These are phyloP conservation scores for Herpomyces periplanetae DNA, from an alignment of 2,329 filamentous ascomycete species.

Conservation along the genomic window DNA sequence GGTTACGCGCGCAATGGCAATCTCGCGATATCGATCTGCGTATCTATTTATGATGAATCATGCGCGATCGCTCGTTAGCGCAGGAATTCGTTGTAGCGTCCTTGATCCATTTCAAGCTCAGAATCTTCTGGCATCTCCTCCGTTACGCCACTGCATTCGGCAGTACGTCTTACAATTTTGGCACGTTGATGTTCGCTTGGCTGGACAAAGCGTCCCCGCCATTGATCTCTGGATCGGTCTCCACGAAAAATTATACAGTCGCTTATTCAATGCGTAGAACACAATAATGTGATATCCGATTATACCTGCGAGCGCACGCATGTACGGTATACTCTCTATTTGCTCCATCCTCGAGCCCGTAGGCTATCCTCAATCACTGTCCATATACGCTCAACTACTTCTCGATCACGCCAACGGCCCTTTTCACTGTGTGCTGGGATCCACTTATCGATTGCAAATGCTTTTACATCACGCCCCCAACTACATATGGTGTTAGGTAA, in stretches of 20 bases:
- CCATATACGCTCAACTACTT: constrained; percentile 79
- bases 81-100: constrained; percentile 32
- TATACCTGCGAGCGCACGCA: too few relatives aligned
- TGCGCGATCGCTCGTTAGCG: constrained; percentile 32
- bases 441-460: constrained; percentile 50
- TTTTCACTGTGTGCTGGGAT: constrained; percentile 11
- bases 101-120: constrained; percentile 50
- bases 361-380: constrained; percentile 54
- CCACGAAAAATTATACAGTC: constrained; percentile 44
- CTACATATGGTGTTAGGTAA: constrained; percentile 33
- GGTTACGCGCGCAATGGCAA: constrained; percentile 18
- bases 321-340: too few relatives aligned
- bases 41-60: constrained; percentile 40
- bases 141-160: constrained; percentile 17
- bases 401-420: constrained; percentile 43
- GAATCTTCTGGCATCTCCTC: constrained; percentile 20
- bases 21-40: constrained; percentile 20
- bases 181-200: constrained; percentile 18
- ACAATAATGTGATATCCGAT: too few relatives aligned
- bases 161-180: constrained; percentile 19
- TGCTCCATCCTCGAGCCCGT: constrained; percentile 44
- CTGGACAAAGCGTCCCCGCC: constrained; percentile 30
- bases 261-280: constrained; percentile 64
- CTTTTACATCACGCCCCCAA: constrained; percentile 53
- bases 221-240: constrained; percentile 52